Evolutionary conservation across 2,329 filamentous ascomycete genomes (phyloP), one percentile per base, ranked within the genome.

Genomic region (Zalaria sp.): DNA sequence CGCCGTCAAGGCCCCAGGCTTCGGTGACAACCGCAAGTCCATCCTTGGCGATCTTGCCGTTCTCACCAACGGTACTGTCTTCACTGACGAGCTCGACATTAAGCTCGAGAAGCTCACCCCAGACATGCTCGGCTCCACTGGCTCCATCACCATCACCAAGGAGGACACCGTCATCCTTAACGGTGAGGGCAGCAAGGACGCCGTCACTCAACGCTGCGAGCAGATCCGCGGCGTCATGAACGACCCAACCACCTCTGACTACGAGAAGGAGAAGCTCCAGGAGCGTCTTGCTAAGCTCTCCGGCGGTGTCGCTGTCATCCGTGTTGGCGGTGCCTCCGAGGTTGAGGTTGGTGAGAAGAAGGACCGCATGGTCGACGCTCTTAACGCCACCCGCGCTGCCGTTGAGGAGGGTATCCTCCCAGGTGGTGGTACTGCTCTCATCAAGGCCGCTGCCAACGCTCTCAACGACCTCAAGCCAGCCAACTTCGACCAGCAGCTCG

Each of bases 191-290:
- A 82, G 72, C 80, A 95, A 96, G 77, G 91, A 98, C 60, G 65
- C 75, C 52, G 93, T 98, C 57, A 69, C 83, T 51, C 87, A 95
- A 75, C 84, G 91, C 63, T 96, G 91, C 69, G 91, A 98, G 72
- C 91, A 98, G 75, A 98, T 98, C 68, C 88, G 91, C 54, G 88
- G 89, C 53, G 87, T 96, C 67, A 94, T 95, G 73, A 75, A 73
- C 48, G 91, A 98, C 71, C 83, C 89, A 51, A 81, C 77, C 55
- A 98, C 91, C 50, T 95, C 88, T 38, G 91, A 98, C 61, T 98
- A 98, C 71, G 91, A 98, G 79, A 96, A 95, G 79, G 91, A 98
- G 83, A 98, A 98, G 80, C 85, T 98, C 51, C 91, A 96, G 73
- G 91, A 98, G 75, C 91, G 91, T 71, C 84, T 98, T 47, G 91